Evolutionary conservation across 805 yeast genomes (phyloP), one percentile per base, ranked within the genome.

Genomic region (Saturnispora sanitii): DNA sequence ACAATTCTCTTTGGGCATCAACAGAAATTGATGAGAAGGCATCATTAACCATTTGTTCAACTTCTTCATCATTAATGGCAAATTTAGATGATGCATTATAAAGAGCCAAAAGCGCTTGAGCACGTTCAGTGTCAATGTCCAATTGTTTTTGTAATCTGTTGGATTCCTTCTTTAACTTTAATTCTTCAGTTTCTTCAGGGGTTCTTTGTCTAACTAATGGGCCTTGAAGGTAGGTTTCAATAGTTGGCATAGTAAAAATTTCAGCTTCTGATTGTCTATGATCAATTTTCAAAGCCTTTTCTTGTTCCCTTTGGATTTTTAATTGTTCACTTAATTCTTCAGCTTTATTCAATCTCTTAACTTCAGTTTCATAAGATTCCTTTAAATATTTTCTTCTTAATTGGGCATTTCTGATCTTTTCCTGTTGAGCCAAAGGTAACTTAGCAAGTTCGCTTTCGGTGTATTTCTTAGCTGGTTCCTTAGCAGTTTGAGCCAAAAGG

Each of bases 141-240:
- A 80, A 67, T 50, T 77, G 77, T 12, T 61, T 56, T 32, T 69
- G 62, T 46, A 71, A 66, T 57, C 92, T 71, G 61, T 87, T 88
- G 50, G 81, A 73, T 36, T 65, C 60, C 49, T 88, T 71, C 58
- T 82, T 83, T 51, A 75, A 70, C 23, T 60, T 51, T 48, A 84
- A 62, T 22, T 71, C 52, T 40, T 68, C 71, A 38, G 62, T 58
- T 61, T 88, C 95, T 52, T 79, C 92, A 19, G 64, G 67, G 0
- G 94, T 81, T 58, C 95, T 72, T 35, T 64, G 73, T 54, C 82
- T 71, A 68, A 88, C 73, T 45, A 86, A 62, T 13, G 90, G 83
- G 2, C 83, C 84, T 18, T 70, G 58, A 45, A 84, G 60, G 47
- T 77, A 68, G 29, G 71, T 68, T 51, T 81, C 86, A 43, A 87